Conservation (phyloP, 495 filamentous ascomycete species). For the Parachaetomium inaequale region DNA sequence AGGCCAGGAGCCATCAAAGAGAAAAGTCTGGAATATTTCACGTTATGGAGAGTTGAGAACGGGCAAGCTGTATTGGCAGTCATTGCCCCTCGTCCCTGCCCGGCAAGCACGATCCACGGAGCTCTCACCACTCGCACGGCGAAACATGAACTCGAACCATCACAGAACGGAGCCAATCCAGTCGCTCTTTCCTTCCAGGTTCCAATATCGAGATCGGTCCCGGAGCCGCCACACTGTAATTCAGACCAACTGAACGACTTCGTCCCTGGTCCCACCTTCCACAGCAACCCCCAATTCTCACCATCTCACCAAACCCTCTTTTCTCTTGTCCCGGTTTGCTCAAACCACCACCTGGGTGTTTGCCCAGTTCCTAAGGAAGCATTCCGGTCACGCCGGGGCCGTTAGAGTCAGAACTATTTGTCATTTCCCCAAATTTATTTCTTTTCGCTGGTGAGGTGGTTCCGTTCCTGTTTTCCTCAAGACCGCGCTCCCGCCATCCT, state of each 20-base stretch:
- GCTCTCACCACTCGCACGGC: background rate
- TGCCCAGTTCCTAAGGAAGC: constrained; percentile 16
- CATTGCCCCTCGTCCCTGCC: background rate
- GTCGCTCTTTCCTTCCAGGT: background rate
- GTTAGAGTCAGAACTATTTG: constrained; percentile 14
- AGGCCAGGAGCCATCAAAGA: background rate
- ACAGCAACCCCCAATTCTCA: background rate
- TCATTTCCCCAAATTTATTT: background rate
- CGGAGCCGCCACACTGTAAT: background rate
- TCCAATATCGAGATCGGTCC: background rate
- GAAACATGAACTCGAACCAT: background rate
- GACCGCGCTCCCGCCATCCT: background rate
- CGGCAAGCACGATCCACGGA: background rate
- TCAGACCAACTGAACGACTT: background rate
- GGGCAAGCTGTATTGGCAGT: background rate
- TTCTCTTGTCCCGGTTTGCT: constrained; percentile 8
- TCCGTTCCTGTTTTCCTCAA: background rate
- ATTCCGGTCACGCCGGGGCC: background rate
- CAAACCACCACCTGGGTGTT: constrained; percentile 18
- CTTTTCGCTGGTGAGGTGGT: background rate
- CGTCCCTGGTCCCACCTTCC: background rate
- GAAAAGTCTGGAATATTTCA: background rate
- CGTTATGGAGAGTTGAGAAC: background rate
- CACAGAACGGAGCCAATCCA: background rate
- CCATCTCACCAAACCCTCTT: background rate